A percentile compares a stretch with the other conserved stretches of the same genome.
Conservation (phyloP, 1,139 yeast genomes). For the Magnusiomyces suaveolens region DNA sequence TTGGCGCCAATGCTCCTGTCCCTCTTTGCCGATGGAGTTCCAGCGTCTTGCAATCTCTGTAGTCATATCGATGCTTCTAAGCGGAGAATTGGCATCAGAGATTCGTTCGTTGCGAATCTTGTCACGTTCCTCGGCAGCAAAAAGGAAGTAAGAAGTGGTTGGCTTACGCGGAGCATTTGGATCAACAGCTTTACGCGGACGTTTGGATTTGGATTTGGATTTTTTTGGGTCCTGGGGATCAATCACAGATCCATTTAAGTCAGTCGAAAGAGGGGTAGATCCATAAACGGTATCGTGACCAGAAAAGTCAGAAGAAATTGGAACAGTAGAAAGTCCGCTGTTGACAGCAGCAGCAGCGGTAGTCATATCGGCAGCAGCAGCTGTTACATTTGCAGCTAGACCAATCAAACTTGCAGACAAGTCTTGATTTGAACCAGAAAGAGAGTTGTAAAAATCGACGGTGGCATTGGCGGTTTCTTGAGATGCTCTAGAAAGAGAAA, state of each 20-base stretch:
- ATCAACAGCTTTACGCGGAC: constrained; percentile 37
- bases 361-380: constrained; percentile 18
- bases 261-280: too few species aligned
- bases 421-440: constrained; percentile 11
- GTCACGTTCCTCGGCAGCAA: constrained; percentile 38
- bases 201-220: constrained; percentile 32
- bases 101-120: constrained; percentile 54
- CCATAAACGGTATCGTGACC: too few species aligned
- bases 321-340: neutral
- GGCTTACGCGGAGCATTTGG: constrained; percentile 46
- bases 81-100: constrained; percentile 48
- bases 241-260: too few species aligned
- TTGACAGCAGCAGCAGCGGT: constrained; percentile 14
- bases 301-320: neutral
- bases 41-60: constrained; percentile 70
- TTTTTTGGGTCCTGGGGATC: too few species aligned
- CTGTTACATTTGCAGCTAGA: constrained; percentile 28
- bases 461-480: constrained; percentile 72
- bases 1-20: constrained; percentile 67
- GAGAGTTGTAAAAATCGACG: constrained; percentile 55
- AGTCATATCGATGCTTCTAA: constrained; percentile 68
- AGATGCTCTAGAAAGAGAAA: constrained; percentile 73
- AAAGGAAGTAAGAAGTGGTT: constrained; percentile 72
- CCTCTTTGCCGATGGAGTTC: constrained; percentile 57
- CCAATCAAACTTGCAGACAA: constrained; percentile 14